Conservation (phyloP, 2,329 filamentous ascomycete species). For the Colletotrichum tabaci region DNA sequence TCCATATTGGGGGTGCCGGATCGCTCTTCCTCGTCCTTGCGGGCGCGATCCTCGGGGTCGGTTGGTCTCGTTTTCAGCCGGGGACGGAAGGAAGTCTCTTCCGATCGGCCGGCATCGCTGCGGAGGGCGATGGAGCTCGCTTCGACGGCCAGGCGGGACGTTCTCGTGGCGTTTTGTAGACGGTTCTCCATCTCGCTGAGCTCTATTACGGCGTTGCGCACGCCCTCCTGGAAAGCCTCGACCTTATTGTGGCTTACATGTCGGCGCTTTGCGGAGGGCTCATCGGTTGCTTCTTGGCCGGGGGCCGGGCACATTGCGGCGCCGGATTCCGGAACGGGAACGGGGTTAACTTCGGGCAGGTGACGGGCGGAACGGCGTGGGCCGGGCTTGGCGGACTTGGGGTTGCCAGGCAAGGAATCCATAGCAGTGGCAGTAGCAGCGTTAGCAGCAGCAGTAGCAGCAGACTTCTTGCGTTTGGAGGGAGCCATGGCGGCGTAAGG, state of each 20-base stretch:
- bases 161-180: slow-evolving; percentile 60
- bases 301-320: slow-evolving; percentile 24
- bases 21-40: slow-evolving; percentile 26
- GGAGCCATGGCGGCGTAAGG: slow-evolving; percentile 19
- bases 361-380: slow-evolving; percentile 39
- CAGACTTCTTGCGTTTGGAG: slow-evolving; percentile 56
- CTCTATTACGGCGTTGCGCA: slow-evolving; percentile 60
- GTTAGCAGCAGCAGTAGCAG: not conserved
- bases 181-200: slow-evolving; percentile 65
- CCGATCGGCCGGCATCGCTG: no score
- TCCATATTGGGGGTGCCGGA: slow-evolving; percentile 41
- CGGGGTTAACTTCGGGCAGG: slow-evolving; percentile 29
- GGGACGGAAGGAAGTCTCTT: slow-evolving; percentile 8
- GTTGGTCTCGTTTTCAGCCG: not conserved
- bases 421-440: no score
- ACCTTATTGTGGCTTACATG: slow-evolving; percentile 20
- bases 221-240: slow-evolving; percentile 46
- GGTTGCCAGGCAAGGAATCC: no score
- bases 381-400: slow-evolving; percentile 11
- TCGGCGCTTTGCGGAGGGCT: slow-evolving; percentile 33
- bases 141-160: slow-evolving; percentile 63
- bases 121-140: slow-evolving; percentile 52
- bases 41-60: slow-evolving; percentile 29
- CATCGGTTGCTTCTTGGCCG: not conserved
- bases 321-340: slow-evolving; percentile 31